Evolutionary conservation across 805 yeast genomes (phyloP).

Genomic region (Suhomyces sp.): DNA sequence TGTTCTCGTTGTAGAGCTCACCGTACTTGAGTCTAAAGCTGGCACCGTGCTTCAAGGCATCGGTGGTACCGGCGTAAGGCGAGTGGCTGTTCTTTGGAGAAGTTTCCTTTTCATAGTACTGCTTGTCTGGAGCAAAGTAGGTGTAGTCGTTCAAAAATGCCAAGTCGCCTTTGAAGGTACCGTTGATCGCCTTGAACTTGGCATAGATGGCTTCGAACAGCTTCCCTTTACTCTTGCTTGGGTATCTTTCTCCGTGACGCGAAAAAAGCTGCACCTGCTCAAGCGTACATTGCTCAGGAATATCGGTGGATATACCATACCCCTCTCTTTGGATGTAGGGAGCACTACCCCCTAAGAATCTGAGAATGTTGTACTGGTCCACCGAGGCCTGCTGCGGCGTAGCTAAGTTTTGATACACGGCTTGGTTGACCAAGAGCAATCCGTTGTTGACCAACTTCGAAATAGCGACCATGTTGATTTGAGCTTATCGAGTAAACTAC

Average conservation of each 20-base stretch:
- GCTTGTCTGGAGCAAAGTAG: conserved; percentile 40
- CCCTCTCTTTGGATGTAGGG: conserved; percentile 55
- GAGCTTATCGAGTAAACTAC: background rate
- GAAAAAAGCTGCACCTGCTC: conserved; percentile 70
- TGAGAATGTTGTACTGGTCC: conserved; percentile 47
- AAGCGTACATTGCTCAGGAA: conserved; percentile 51
- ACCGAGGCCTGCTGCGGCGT: conserved; percentile 39
- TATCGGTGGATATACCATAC: conserved; percentile 48
- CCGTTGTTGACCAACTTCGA: conserved; percentile 29
- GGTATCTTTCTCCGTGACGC: conserved; percentile 84
- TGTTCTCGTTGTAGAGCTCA: conserved; percentile 37
- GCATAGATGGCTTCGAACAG: conserved; percentile 21
- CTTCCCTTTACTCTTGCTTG: conserved; percentile 34
- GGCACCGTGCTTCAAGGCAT: conserved; percentile 50
- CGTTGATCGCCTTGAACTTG: conserved; percentile 21
- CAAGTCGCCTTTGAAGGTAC: conserved; percentile 46
- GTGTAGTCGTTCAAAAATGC: conserved; percentile 52
- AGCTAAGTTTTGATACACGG: conserved; percentile 30
- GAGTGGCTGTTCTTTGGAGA: conserved; percentile 40
- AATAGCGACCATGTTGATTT: conserved; percentile 26
- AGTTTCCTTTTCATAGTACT: conserved; percentile 49
- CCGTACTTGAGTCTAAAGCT: conserved; percentile 48
- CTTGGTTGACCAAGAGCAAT: conserved; percentile 26
- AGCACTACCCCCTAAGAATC: conserved; percentile 54
- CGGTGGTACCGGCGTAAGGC: conserved; percentile 51